Evolutionary conservation across 208 protist genomes (phyloP), one percentile per base, ranked within the genome.

Genomic region (Acanthamoeba royreba): DNA sequence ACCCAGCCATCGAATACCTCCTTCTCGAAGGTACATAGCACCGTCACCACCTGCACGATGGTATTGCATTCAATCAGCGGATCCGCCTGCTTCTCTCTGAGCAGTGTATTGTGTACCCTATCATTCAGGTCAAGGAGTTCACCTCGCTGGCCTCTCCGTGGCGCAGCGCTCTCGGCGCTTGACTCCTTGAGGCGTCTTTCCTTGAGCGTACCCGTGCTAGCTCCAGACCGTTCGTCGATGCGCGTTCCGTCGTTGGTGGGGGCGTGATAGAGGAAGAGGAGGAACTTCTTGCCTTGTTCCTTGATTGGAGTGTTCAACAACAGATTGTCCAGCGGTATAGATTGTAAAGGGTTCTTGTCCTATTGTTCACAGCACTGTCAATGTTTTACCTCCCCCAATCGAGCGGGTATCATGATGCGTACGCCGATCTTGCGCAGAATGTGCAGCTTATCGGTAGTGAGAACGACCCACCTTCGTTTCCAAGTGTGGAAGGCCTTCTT

Each of bases 391-490:
- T n/a, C n/a, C n/a, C n/a, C n/a, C n/a, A n/a, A n/a, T n/a, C n/a
- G n/a, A n/a, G n/a, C n/a, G n/a, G n/a, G n/a, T n/a, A n/a, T n/a
- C n/a, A n/a, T 28, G 55, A 28, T 3, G 22, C 63, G 17, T 74
- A 74, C 63, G 63, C 63, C 63, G 13, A 74, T 74, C 63, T 74
- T 74, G 63, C 63, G 63, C 63, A 74, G 63, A 38, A 74, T 74
- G 63, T 74, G 63, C 4, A 74, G 38, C 63, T 91, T 91, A 53
- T 91, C 55, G 33, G n/a, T n/a, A n/a, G 85, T 69, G 85, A 91
- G 85, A 15, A 91, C 55, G n/a, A 91, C 0, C 85, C 85, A 91
- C 7, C 85, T n/a, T 19, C 85, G 33, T 53, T 91, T 91, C 85
- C 85, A 91, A 11, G 15, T 15, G 9, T 45, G 40, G 43, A 91